phyloP scores from a whole-genome alignment of 1,139 yeast genomes.

The Taiozyma sp. region DNA sequence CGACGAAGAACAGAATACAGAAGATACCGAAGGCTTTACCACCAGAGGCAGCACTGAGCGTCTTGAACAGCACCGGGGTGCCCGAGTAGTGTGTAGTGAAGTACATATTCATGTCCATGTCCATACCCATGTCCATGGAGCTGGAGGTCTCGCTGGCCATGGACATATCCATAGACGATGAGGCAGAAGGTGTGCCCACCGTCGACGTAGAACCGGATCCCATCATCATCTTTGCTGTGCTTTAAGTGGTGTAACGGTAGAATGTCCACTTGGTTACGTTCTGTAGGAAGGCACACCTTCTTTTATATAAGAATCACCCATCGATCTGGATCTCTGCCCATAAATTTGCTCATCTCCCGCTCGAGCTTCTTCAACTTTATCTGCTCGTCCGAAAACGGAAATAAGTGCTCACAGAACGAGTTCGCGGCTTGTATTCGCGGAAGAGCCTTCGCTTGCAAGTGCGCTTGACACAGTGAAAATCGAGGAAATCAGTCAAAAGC shows the following conservation, averaged over 20 bases:
- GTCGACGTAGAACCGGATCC: conserved; percentile 19
- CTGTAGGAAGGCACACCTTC: background rate
- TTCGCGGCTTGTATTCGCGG: background rate
- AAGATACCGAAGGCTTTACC: conserved; percentile 74
- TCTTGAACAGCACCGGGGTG: conserved; percentile 59
- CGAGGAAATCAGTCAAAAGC: no score
- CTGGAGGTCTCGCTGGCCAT: conserved; percentile 1
- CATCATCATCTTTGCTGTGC: conserved; percentile 18
- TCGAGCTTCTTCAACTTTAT: background rate
- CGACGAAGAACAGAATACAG: conserved; percentile 50
- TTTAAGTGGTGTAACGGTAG: background rate
- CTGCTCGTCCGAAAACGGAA: conserved; percentile 10
- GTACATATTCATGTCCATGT: conserved; percentile 54
- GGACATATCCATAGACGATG: conserved; percentile 10
- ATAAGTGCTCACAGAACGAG: conserved; percentile 13
- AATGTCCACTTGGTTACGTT: background rate
- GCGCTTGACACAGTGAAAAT: no score
- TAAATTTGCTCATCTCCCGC: background rate
- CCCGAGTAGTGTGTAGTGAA: conserved; percentile 45
- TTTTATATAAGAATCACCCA: background rate
- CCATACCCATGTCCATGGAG: conserved; percentile 37
- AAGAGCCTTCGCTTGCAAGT: no score
- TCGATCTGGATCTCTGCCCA: background rate
- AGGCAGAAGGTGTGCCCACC: conserved; percentile 12
- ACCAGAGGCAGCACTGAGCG: conserved; percentile 45